Percentiles rank a stretch among this genome's conserved stretches.
Conservation (phyloP, 1,139 yeast genomes). For the Lodderomyces beijingensis region DNA sequence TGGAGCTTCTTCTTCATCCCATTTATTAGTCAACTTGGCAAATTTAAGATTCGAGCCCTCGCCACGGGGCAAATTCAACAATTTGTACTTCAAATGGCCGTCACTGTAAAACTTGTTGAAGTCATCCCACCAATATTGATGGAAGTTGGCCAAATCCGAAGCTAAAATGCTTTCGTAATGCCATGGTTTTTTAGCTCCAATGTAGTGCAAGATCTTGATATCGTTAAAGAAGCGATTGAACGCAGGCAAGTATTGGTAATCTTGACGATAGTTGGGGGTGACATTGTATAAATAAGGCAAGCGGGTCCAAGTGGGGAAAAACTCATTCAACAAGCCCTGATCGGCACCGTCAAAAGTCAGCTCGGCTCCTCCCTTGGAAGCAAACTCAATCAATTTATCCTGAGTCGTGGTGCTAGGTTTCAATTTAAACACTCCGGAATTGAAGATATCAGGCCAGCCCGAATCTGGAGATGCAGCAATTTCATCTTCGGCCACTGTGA, state of each 20-base stretch:
- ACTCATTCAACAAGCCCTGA: conserved; percentile 31
- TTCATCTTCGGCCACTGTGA: conserved; percentile 13
- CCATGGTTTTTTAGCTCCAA: conserved; percentile 31
- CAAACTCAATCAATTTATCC: conserved; percentile 16
- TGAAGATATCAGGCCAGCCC: conserved; percentile 38
- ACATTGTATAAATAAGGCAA: conserved; percentile 30
- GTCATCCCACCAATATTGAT: conserved; percentile 35
- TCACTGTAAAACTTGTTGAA: conserved; percentile 25
- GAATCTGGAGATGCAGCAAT: conserved; percentile 30
- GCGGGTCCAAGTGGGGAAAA: conserved; percentile 23
- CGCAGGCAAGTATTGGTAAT: conserved; percentile 31
- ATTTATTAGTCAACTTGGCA: conserved; percentile 19
- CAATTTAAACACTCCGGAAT: conserved; percentile 28
- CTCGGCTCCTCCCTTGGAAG: conserved; percentile 11
- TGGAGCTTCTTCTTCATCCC: conserved; percentile 18
- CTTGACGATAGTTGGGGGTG: conserved; percentile 24
- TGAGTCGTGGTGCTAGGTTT: conserved; percentile 20
- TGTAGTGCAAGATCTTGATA: conserved; percentile 26
- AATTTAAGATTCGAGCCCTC: conserved; percentile 36
- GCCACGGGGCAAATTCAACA: conserved; percentile 22
- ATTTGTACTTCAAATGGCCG: conserved; percentile 13
- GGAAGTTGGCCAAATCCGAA: conserved; percentile 18
- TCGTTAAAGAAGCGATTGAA: conserved; percentile 24
- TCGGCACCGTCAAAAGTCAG: conserved; percentile 32
- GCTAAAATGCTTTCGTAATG: conserved; percentile 16